phyloP scores from a whole-genome alignment of 129 eudicot species.

The Artemisia argyi region DNA sequence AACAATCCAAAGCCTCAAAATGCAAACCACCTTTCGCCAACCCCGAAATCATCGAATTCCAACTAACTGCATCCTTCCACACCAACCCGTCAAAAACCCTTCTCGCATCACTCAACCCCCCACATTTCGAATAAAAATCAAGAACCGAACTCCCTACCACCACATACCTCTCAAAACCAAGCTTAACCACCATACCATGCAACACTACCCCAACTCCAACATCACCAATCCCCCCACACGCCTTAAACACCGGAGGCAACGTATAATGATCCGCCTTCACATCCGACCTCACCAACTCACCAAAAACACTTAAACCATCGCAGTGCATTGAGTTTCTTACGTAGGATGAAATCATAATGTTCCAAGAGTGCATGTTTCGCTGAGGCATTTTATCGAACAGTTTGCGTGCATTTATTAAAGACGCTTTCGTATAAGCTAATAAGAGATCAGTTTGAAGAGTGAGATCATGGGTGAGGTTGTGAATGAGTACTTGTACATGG shows the following conservation, averaged over 20 bases:
- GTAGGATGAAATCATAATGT: slow-evolving; percentile 47
- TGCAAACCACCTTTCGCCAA: slow-evolving; percentile 22
- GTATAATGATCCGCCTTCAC: slow-evolving; percentile 44
- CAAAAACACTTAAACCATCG: slow-evolving; percentile 32
- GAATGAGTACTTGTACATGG: slow-evolving; percentile 42
- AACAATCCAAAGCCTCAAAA: slow-evolving; percentile 37
- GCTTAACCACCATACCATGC: slow-evolving; percentile 37
- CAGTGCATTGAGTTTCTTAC: slow-evolving; percentile 20
- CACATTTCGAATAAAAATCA: slow-evolving; percentile 42
- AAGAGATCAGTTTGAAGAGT: slow-evolving; percentile 49
- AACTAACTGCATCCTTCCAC: slow-evolving; percentile 26
- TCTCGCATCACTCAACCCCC: slow-evolving; percentile 27
- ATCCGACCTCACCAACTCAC: slow-evolving; percentile 28
- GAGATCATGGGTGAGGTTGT: slow-evolving; percentile 20
- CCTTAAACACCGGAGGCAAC: slow-evolving; percentile 38
- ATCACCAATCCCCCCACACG: slow-evolving; percentile 24
- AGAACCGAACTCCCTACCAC: slow-evolving; percentile 39
- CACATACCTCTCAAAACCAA: slow-evolving; percentile 32
- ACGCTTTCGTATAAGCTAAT: slow-evolving; percentile 29
- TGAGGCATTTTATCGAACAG: slow-evolving; percentile 42
- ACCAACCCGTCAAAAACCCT: slow-evolving; percentile 25
- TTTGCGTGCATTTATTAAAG: slow-evolving; percentile 26
- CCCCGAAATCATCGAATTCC: slow-evolving; percentile 55
- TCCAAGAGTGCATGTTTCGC: slow-evolving; percentile 53
- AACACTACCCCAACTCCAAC: slow-evolving; percentile 27